Evolutionary conservation across 2,329 filamentous ascomycete species (phyloP), one percentile per base, ranked within the genome.

Genomic region (Stemphylium beticola): DNA sequence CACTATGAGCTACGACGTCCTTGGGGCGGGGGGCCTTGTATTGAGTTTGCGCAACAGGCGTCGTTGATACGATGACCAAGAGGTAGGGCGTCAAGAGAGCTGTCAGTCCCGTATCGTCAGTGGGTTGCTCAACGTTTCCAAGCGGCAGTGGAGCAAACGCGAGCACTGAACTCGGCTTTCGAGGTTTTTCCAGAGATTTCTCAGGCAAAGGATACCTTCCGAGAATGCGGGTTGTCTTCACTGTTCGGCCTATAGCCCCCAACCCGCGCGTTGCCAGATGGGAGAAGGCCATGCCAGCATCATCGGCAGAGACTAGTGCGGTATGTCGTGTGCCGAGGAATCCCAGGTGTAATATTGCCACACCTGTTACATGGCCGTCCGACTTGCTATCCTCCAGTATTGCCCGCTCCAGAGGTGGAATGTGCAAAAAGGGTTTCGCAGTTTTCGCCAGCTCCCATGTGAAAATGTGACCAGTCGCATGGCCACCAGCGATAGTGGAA

Each of bases 261-360:
- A 96, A 88, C 1, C 95, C 96, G 66, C 96, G 84, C 9, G 92
- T 96, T 9, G 95, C 96, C 9, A 99, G 83, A 76, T 99, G 96
- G 3, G 95, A 97, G 74, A 99, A 99, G 0, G 95, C 93, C 96
- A 99, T 99, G 17, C 96, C 95, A 43, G 86, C 86, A 67, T 96
- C 91, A 75, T 99, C 93, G 2, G 95, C 95, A 4, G 95, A 99
- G 10, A 98, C 93, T 4, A 99, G 81, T 3, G 96, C 95, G 12
- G 95, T 99, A 67, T 95, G 93, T 55, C 96, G 85, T 3, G 91
- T 97, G 7, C 93, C 95, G 5, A 99, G 81, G 71, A 99, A 99
- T 0, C 93, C 95, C n/a, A 99, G 77, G 74, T 99, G 93, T 6
- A 95, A 86, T 39, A 99, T 86, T 3, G 91, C 84, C 29, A 87